These are phyloP conservation scores for Poteriospumella lacustris DNA, from an alignment of 108 stramenopile genomes.

Conservation along the genomic window DNA sequence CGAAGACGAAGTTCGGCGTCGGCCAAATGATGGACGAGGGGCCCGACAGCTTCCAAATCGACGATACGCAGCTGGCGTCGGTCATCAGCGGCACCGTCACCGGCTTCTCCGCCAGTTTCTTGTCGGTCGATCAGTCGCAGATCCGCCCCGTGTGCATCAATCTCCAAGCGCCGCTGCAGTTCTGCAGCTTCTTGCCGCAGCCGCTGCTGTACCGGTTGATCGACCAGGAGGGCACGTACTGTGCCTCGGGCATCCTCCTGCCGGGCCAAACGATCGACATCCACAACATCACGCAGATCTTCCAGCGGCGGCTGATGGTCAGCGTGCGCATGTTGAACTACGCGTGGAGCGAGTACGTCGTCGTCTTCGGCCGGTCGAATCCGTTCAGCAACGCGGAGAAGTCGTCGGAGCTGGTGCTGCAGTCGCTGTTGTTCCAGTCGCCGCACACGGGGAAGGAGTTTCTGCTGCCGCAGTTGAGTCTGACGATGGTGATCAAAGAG, in stretches of 20 bases:
- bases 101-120: background rate
- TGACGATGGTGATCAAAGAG: background rate
- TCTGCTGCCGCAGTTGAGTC: background rate
- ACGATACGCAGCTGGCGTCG: no score
- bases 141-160: background rate
- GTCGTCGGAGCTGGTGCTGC: background rate
- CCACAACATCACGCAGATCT: background rate
- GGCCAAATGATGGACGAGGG: no score
- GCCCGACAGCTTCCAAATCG: no score
- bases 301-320: background rate
- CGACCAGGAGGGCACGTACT: background rate
- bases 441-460: background rate
- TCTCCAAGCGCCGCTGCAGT: background rate
- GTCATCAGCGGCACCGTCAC: background rate
- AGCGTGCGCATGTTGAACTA: background rate
- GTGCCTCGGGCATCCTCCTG: background rate
- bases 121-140: no score
- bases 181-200: background rate
- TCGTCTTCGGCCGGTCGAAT: background rate
- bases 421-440: background rate
- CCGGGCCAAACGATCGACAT: conserved; percentile 1
- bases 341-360: background rate
- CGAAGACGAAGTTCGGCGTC: no score
- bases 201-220: background rate
- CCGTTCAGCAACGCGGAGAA: background rate